Evolutionary conservation across 2,329 filamentous ascomycete species (phyloP).

Genomic region (Cercospora canescens): DNA sequence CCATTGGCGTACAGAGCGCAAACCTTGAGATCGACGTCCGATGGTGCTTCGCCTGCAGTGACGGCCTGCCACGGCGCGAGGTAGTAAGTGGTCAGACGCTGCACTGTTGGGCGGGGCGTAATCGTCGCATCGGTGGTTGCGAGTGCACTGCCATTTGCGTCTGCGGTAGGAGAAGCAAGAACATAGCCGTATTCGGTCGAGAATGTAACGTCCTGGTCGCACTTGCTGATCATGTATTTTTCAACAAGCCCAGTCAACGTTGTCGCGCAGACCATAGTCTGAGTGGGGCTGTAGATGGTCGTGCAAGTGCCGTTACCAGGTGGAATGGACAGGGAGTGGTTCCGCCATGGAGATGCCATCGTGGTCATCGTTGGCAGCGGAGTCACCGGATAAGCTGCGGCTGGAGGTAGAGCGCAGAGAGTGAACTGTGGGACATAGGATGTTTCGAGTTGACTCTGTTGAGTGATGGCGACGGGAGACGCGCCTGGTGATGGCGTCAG

Average conservation of each 20-base stretch:
- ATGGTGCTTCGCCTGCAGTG: constrained; percentile 40
- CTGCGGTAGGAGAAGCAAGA: constrained; percentile 40
- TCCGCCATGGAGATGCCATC: constrained; percentile 38
- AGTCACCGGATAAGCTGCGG: constrained; percentile 36
- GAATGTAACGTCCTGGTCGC: constrained; percentile 48
- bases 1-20: constrained; percentile 40
- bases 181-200: constrained; percentile 47
- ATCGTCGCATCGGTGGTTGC: constrained; percentile 16
- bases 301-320: constrained; percentile 40
- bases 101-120: constrained; percentile 42
- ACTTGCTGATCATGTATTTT: constrained; percentile 43
- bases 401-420: constrained; percentile 42
- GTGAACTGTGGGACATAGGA: constrained; percentile 46
- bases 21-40: constrained; percentile 44
- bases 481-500: constrained; percentile 47
- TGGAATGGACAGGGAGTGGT: constrained; percentile 37
- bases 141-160: constrained; percentile 10
- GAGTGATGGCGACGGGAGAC: constrained; percentile 41
- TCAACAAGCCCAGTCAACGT: constrained; percentile 44
- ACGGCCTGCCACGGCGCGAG: constrained; percentile 47
- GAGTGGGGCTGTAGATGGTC: constrained; percentile 42
- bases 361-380: constrained; percentile 32
- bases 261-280: constrained; percentile 47
- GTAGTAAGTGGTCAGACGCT: constrained; percentile 45
- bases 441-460: constrained; percentile 46